These are phyloP conservation scores for Zymoseptoria passerinii DNA, from an alignment of 2,329 filamentous ascomycete genomes.

Conservation along the genomic window DNA sequence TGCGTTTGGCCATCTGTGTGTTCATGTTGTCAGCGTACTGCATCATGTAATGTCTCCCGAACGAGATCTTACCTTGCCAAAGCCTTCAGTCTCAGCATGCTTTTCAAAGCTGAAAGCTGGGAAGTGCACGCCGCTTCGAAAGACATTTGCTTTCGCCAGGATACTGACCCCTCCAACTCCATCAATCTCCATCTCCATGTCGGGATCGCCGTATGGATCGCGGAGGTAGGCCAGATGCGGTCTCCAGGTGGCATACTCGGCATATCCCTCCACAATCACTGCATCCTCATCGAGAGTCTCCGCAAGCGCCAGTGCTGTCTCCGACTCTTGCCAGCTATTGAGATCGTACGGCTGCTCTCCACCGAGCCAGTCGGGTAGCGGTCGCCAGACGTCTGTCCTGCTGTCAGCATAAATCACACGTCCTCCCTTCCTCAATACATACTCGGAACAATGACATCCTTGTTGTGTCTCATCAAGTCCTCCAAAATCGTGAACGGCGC, in stretches of 20 bases:
- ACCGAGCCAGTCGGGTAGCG: slow-evolving; percentile 96
- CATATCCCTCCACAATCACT: slow-evolving; percentile 97
- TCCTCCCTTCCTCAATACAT: slow-evolving; percentile 39
- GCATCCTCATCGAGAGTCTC: slow-evolving; percentile 96
- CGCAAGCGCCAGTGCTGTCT: slow-evolving; percentile 85
- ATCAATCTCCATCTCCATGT: slow-evolving; percentile 99
- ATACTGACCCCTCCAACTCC: slow-evolving; percentile 97
- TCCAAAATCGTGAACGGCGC: slow-evolving; percentile 94
- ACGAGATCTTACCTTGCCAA: slow-evolving; percentile 68
- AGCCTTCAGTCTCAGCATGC: slow-evolving; percentile 95
- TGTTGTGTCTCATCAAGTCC: slow-evolving; percentile 97
- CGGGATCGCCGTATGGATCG: slow-evolving; percentile 92
- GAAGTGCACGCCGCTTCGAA: slow-evolving; percentile 91
- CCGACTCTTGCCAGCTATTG: slow-evolving; percentile 99
- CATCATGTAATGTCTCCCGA: not conserved
- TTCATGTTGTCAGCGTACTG: not conserved
- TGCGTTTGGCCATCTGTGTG: slow-evolving; percentile 83
- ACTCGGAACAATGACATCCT: slow-evolving; percentile 98
- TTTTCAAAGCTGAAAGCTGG: slow-evolving; percentile 98
- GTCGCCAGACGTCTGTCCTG: slow-evolving; percentile 72
- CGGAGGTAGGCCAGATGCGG: slow-evolving; percentile 94
- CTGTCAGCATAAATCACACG: slow-evolving; percentile 8
- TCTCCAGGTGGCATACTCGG: slow-evolving; percentile 96
- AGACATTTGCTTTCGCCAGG: slow-evolving; percentile 88
- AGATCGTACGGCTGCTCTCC: slow-evolving; percentile 97